These are phyloP conservation scores for Jacaranda copaia DNA, from an alignment of 257 asterid species.

Conservation along the genomic window DNA sequence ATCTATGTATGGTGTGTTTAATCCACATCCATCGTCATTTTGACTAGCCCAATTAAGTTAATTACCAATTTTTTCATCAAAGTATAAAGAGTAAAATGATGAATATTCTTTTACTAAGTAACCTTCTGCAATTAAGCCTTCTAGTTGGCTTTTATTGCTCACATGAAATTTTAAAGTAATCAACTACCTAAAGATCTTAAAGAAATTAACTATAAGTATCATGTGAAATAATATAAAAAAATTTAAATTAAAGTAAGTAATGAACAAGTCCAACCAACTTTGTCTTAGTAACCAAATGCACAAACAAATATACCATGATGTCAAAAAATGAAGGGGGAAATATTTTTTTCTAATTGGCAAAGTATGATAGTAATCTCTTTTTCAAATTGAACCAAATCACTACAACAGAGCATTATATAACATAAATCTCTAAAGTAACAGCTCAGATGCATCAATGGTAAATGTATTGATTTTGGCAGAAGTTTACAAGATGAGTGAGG, in stretches of 20 bases:
- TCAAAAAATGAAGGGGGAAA: constrained; percentile 24
- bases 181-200: constrained; percentile 7
- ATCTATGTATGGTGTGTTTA: too few relatives aligned
- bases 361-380: constrained; percentile 7
- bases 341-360: constrained; percentile 5
- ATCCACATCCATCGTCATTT: too few relatives aligned
- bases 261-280: constrained; percentile 16
- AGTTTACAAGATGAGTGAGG: background rate
- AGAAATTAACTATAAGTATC: too few relatives aligned
- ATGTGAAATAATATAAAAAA: too few relatives aligned
- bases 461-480: background rate
- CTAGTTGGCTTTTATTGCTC: background rate
- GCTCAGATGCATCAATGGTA: background rate
- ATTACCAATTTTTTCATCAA: background rate
- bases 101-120: constrained; percentile 25
- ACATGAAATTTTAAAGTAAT: background rate
- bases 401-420: background rate
- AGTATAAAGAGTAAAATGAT: constrained; percentile 24
- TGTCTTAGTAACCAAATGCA: constrained; percentile 23
- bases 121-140: constrained; percentile 30
- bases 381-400: constrained; percentile 16
- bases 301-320: constrained; percentile 10
- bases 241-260: background rate
- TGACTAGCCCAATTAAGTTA: too few relatives aligned
- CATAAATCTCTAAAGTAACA: background rate